phyloP scores from a whole-genome alignment of 2,329 filamentous ascomycete species.

The Cercospora zeae-maydis region DNA sequence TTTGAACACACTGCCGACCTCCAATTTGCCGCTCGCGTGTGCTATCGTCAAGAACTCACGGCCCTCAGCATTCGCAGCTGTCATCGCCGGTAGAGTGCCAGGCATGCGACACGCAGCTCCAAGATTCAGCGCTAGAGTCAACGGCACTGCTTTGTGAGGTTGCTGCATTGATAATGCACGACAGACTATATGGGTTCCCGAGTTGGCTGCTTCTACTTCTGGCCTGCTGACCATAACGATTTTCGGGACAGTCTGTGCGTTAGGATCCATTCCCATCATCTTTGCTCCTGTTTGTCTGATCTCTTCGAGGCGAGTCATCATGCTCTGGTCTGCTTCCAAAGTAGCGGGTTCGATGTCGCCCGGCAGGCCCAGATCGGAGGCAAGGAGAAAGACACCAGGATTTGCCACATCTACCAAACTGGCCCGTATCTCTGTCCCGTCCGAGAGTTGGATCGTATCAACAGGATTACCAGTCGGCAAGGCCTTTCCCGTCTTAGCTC shows the following conservation, averaged over 20 bases:
- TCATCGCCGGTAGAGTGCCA: conserved; percentile 28
- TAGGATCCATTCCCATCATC: conserved; percentile 57
- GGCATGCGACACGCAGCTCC: conserved; percentile 40
- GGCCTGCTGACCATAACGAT: conserved; percentile 53
- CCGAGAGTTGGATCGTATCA: conserved; percentile 45
- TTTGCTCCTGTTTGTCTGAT: conserved; percentile 58
- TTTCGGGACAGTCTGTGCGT: conserved; percentile 57
- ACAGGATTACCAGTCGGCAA: conserved; percentile 57
- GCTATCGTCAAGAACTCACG: conserved; percentile 28
- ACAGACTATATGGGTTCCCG: conserved; percentile 39
- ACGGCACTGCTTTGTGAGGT: conserved; percentile 44
- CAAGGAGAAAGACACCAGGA: conserved; percentile 60
- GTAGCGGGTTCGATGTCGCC: conserved; percentile 53
- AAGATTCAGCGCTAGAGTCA: conserved; percentile 44
- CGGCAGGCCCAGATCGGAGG: conserved; percentile 51
- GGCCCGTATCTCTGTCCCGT: conserved; percentile 44
- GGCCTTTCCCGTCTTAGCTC: conserved; percentile 60
- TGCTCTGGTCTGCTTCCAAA: conserved; percentile 50
- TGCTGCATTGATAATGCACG: conserved; percentile 46
- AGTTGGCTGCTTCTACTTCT: neutral
- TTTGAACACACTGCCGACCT: conserved; percentile 29
- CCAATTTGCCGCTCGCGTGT: conserved; percentile 31
- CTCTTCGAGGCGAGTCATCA: conserved; percentile 53
- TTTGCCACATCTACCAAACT: conserved; percentile 64
- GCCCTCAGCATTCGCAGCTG: conserved; percentile 19